Percentiles rank a stretch among this genome's conserved stretches.
Evolutionary conservation across 163 green algal species (phyloP).

Genomic region (Scenedesmus sp.): DNA sequence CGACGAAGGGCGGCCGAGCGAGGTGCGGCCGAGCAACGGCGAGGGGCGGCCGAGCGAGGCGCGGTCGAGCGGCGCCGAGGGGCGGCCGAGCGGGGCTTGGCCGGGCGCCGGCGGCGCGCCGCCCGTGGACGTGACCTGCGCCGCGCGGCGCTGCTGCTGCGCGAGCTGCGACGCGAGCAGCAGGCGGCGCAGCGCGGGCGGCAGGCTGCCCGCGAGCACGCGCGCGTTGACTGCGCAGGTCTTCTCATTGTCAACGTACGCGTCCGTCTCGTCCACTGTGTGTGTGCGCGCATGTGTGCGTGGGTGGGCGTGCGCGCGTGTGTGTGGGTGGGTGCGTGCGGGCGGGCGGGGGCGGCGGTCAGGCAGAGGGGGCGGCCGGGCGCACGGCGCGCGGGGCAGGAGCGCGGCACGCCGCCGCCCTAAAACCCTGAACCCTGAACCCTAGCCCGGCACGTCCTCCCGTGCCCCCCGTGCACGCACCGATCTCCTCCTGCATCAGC

Average conservation of each 20-base stretch:
- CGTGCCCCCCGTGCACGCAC: constrained; percentile 22
- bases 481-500: constrained; percentile 45
- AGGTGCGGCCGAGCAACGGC: too few relatives aligned
- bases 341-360: constrained; percentile 43
- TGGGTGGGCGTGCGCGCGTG: background rate
- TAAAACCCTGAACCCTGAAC: background rate
- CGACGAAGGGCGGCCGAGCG: too few relatives aligned
- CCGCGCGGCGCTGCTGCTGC: too few relatives aligned
- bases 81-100: too few relatives aligned
- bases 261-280: constrained; percentile 40
- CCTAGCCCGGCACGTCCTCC: too few relatives aligned
- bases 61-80: too few relatives aligned
- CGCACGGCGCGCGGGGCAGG: background rate
- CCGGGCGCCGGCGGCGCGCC: too few relatives aligned
- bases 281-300: background rate
- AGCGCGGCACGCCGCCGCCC: background rate
- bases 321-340: constrained; percentile 7
- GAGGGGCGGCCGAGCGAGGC: too few relatives aligned
- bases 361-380: constrained; percentile 38
- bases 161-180: constrained; percentile 32
- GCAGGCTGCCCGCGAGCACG: constrained; percentile 35
- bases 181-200: constrained; percentile 19
- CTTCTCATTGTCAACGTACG: constrained; percentile 43
- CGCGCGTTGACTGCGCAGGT: constrained; percentile 34
- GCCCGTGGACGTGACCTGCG: too few relatives aligned